Base-by-base conservation (phyloP, 495 filamentous ascomycete species). In the Neurospora pannonica region DNA sequence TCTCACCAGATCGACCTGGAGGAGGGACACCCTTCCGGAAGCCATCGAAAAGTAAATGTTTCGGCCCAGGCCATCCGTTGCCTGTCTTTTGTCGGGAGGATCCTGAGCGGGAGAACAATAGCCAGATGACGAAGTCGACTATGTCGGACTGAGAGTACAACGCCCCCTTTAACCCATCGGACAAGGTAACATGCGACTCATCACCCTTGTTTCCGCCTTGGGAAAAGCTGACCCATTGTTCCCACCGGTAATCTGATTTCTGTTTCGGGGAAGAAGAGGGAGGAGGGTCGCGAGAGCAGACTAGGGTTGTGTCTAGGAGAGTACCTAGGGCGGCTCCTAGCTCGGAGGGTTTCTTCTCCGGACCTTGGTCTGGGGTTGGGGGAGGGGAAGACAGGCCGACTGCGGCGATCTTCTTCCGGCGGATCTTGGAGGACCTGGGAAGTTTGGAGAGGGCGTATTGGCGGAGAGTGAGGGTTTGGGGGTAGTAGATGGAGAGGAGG, bases 61-160 rank as follows among this genome's bases (percentile, higher is more conserved):
- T 86, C 0, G 90, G 90, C 79, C 85, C 88, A n/a, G 84, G 81
- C 43, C 54, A 67, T 19, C 54, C 54, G 11, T 60, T 60, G 1
- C 21, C 21, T 4, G 9, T n/a, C 42, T 46, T n/a, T 4, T 46
- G 0, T 4, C 42, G 19, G 19, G 19, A 43, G 7, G 19, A 46
- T 21, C 8, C 42, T 10, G 42, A 10, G 19, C 42, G 19, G 19
- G 87, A 89, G 82, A 97, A 97, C 3, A 97, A 82, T 3, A 87
- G 84, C 84, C 88, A 92, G 38, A 98, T 90, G 13, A 90, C 90
- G 78, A 93, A 97, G 82, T 97, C 92, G 71, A 98, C 88, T 75
- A 97, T 87, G 93, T 93, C 91, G 6, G 88, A 85, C 74, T 92
- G 90, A 11, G 80, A 84, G 75, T 81, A 86, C 69, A 81, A 74